Conservation (phyloP, 306 rosid species). For the Canavalia gladiata region DNA sequence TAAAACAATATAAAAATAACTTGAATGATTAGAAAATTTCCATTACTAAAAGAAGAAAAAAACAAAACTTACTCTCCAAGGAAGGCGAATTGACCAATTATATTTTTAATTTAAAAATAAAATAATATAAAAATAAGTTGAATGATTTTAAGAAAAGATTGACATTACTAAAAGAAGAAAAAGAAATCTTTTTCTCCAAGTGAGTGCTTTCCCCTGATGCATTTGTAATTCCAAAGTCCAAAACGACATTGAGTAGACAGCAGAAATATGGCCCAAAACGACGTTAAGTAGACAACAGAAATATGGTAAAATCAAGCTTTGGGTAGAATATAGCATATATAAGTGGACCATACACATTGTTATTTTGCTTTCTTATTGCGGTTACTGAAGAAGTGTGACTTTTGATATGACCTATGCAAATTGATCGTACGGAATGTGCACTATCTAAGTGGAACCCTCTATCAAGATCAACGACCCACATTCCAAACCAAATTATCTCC, state of each 20-base stretch:
- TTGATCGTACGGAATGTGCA: neutral
- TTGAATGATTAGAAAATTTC: neutral
- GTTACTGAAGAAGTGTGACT: neutral
- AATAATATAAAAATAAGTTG: no score
- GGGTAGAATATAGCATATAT: neutral
- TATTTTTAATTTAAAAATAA: no score
- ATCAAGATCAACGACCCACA: no score
- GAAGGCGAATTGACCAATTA: no score
- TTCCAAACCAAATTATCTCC: no score
- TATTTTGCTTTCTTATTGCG: neutral
- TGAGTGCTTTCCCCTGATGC: neutral
- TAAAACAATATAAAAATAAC: no score
- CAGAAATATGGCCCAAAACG: no score
- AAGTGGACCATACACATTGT: neutral
- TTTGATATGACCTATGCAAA: neutral
- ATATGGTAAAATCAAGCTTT: neutral
- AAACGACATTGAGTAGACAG: no score
- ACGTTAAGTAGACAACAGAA: no score
- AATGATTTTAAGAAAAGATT: neutral
- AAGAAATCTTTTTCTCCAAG: neutral
- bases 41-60: neutral
- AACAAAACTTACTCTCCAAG: neutral
- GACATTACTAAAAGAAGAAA: neutral
- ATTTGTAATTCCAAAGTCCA: no score
- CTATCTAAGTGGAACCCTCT: neutral